A percentile compares a stretch with the other conserved stretches of the same genome.
Evolutionary conservation across 2,329 filamentous ascomycete species (phyloP).

Genomic region (Botryotinia narcissicola): DNA sequence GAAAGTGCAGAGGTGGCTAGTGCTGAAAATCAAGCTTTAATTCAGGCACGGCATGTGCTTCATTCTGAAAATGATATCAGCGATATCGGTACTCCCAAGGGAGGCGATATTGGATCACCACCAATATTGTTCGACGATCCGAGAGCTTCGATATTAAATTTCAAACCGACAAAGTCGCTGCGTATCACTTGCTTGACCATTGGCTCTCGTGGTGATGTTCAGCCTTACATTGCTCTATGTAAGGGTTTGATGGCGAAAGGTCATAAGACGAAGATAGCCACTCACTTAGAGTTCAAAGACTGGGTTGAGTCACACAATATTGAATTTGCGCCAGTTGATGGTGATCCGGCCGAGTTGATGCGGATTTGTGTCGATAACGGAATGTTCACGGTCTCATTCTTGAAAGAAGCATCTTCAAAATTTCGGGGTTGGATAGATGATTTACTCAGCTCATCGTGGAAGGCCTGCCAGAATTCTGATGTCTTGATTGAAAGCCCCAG

Average conservation of each 20-base stretch:
- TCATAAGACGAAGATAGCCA: constrained; percentile 83
- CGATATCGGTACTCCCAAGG: constrained; percentile 50
- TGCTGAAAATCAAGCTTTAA: constrained; percentile 76
- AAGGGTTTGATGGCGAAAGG: constrained; percentile 87
- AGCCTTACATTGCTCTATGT: constrained; percentile 95
- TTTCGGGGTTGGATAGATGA: constrained; percentile 96
- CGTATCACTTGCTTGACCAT: constrained; percentile 93
- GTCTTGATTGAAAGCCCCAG: constrained; percentile 92
- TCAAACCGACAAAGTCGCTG: constrained; percentile 78
- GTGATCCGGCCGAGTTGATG: constrained; percentile 94
- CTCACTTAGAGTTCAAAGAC: constrained; percentile 81
- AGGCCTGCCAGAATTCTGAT: constrained; percentile 81
- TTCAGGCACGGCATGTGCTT: constrained; percentile 64
- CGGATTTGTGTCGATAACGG: constrained; percentile 93
- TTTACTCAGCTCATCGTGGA: constrained; percentile 76
- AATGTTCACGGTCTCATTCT: constrained; percentile 91
- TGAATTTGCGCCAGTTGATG: constrained; percentile 83
- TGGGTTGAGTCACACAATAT: constrained; percentile 95
- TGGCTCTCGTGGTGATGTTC: constrained; percentile 91
- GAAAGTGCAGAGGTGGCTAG: constrained; percentile 72
- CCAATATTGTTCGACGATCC: constrained; percentile 88
- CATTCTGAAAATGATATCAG: constrained; percentile 51
- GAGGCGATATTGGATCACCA: constrained; percentile 56
- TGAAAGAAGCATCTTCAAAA: constrained; percentile 80
- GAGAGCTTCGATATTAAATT: constrained; percentile 81